A percentile compares a stretch with the other conserved stretches of the same genome.
These are phyloP conservation scores for Persicaria maculosa DNA, from an alignment of 148 eudicot species.

Conservation along the genomic window DNA sequence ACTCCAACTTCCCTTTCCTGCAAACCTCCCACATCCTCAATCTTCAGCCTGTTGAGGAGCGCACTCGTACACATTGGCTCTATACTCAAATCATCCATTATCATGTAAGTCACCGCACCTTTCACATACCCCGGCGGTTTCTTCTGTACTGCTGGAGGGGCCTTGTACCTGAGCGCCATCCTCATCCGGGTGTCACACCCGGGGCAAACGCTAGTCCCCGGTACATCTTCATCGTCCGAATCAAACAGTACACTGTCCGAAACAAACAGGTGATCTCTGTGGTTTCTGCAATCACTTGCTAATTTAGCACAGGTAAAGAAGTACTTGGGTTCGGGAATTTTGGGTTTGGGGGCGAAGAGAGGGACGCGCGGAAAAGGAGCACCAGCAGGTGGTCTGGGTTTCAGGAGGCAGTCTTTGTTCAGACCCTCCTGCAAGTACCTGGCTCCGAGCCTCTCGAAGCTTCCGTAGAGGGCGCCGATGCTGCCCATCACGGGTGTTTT, in stretches of 20 bases:
- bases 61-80: not conserved
- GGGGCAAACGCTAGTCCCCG: not conserved
- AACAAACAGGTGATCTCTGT: not conserved
- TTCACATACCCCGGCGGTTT: not conserved
- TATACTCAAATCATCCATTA: constrained; percentile 7
- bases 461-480: constrained; percentile 2
- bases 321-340: not conserved
- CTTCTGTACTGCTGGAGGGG: not conserved
- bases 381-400: not conserved
- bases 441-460: not conserved
- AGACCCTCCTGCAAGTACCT: not conserved
- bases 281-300: not conserved
- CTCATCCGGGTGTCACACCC: not conserved
- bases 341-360: not conserved
- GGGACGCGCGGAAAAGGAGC: not conserved
- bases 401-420: not conserved
- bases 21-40: not conserved
- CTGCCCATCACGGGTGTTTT: not conserved
- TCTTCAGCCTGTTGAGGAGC: not conserved
- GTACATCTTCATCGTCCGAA: not conserved
- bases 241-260: too few species aligned
- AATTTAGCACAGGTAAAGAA: not conserved
- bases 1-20: not conserved
- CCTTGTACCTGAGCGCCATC: not conserved
- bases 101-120: not conserved